These are phyloP conservation scores for Aphanomyces stellatus DNA, from an alignment of 352 stramenopile genomes.

Conservation along the genomic window DNA sequence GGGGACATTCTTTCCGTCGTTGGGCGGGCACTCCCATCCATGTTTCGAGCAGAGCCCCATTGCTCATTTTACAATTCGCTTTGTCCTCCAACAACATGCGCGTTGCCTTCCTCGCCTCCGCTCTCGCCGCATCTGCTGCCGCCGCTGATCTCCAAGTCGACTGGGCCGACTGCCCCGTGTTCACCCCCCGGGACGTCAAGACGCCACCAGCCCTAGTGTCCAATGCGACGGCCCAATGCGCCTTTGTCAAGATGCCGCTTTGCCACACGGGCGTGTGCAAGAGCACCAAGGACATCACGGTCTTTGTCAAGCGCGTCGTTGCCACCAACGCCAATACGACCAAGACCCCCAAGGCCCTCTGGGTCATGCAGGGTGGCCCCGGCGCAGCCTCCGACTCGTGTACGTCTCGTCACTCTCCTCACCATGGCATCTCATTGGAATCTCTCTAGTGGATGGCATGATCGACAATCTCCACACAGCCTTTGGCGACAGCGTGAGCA, in stretches of 20 bases:
- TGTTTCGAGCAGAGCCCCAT: too few relatives aligned
- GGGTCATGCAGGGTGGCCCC: conserved; percentile 36
- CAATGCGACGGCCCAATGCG: conserved; percentile 1
- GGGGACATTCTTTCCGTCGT: too few relatives aligned
- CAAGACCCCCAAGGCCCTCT: conserved; percentile 30
- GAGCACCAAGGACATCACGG: conserved; percentile 25
- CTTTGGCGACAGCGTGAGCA: conserved; percentile 28
- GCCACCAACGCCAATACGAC: neutral
- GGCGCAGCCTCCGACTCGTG: conserved; percentile 26
- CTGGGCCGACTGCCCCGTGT: neutral
- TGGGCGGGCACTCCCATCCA: too few relatives aligned
- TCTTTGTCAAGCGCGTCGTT: conserved; percentile 26
- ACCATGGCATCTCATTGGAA: neutral
- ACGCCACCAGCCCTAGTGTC: neutral
- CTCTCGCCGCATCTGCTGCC: too few relatives aligned
- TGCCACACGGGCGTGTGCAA: conserved; percentile 10
- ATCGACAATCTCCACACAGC: conserved; percentile 26
- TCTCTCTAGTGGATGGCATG: conserved; percentile 29
- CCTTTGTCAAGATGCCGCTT: neutral
- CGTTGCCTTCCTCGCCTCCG: too few relatives aligned
- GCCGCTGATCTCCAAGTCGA: neutral
- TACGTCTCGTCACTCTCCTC: conserved; percentile 21
- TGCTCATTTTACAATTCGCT: too few relatives aligned
- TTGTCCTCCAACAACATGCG: too few relatives aligned
- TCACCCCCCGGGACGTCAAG: neutral